Percentiles rank a stretch among this genome's conserved stretches.
phyloP scores from a whole-genome alignment of 306 rosid genomes.

The Abrus pulchellus region DNA sequence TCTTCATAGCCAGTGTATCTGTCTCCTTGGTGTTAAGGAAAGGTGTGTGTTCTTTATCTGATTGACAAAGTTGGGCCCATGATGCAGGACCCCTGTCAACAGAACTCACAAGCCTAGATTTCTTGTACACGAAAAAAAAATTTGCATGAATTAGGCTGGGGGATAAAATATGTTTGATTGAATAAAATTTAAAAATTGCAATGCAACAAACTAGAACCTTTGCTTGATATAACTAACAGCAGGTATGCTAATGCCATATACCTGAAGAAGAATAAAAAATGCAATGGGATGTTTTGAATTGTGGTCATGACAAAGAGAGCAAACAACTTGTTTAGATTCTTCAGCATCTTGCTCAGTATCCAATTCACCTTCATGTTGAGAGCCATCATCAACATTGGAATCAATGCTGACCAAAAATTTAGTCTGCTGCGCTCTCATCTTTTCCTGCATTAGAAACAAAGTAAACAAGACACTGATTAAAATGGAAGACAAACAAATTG shows the following conservation, averaged over 20 bases:
- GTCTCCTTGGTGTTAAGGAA: conserved; percentile 49
- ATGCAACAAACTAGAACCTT: conserved; percentile 32
- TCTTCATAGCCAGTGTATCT: conserved; percentile 53
- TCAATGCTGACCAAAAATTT: conserved; percentile 87
- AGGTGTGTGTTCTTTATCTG: conserved; percentile 61
- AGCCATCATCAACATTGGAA: conserved; percentile 62
- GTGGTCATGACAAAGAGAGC: conserved; percentile 95
- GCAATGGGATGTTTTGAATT: conserved; percentile 76
- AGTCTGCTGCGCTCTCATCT: conserved; percentile 91
- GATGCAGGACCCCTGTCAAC: conserved; percentile 77
- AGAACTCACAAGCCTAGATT: conserved; percentile 90
- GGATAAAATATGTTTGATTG: conserved; percentile 8
- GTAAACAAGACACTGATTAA: conserved; percentile 38
- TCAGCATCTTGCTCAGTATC: conserved; percentile 60
- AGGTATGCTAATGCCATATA: conserved; percentile 34
- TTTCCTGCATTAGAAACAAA: conserved; percentile 64
- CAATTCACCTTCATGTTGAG: conserved; percentile 61
- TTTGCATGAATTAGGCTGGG: conserved; percentile 18
- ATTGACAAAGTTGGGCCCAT: conserved; percentile 67
- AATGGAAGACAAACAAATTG: conserved; percentile 41
- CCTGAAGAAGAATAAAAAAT: conserved; percentile 87
- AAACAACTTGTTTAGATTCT: conserved; percentile 73
- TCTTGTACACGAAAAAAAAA: conserved; percentile 58
- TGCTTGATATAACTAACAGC: conserved; percentile 33
- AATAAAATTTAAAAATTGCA: conserved; percentile 17